phyloP scores from a whole-genome alignment of 441 rosid species.

The Jatropha multifida region DNA sequence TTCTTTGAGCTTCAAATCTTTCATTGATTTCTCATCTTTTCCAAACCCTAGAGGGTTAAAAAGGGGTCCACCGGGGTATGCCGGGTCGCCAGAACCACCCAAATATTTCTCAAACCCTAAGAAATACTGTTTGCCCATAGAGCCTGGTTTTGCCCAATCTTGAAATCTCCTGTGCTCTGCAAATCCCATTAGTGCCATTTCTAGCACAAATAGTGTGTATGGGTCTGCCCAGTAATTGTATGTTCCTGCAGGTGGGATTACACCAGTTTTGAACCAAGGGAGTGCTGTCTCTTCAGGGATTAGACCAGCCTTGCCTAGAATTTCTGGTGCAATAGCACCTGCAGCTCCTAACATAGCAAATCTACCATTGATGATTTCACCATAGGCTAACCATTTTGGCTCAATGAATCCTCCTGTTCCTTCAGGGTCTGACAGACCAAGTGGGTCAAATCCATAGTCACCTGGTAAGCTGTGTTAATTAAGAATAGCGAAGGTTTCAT shows the following conservation, averaged over 20 bases:
- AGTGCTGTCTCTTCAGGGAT: slow-evolving; percentile 83
- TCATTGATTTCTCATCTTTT: slow-evolving; percentile 83
- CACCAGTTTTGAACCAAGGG: slow-evolving; percentile 93
- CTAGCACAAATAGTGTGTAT: slow-evolving; percentile 76
- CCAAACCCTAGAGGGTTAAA: slow-evolving; percentile 94
- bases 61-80: slow-evolving; percentile 92
- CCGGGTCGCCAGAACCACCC: slow-evolving; percentile 79
- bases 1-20: slow-evolving; percentile 90
- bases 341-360: slow-evolving; percentile 81
- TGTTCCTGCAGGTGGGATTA: slow-evolving; percentile 92
- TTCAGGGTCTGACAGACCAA: slow-evolving; percentile 97
- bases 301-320: slow-evolving; percentile 75
- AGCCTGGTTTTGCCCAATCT: slow-evolving; percentile 89
- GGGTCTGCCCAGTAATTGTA: slow-evolving; percentile 93
- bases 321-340: slow-evolving; percentile 87
- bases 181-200: slow-evolving; percentile 94
- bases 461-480: slow-evolving; percentile 69
- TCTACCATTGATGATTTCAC: slow-evolving; percentile 84
- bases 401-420: slow-evolving; percentile 95
- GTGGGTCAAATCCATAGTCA: slow-evolving; percentile 89
- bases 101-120: slow-evolving; percentile 78
- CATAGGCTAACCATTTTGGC: slow-evolving; percentile 92
- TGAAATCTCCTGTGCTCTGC: slow-evolving; percentile 97
- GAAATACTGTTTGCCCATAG: slow-evolving; percentile 92
- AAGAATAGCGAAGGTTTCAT: not conserved